Conservation (phyloP, 768 basidiomycete genomes). For the Atractiella rhizophila region DNA sequence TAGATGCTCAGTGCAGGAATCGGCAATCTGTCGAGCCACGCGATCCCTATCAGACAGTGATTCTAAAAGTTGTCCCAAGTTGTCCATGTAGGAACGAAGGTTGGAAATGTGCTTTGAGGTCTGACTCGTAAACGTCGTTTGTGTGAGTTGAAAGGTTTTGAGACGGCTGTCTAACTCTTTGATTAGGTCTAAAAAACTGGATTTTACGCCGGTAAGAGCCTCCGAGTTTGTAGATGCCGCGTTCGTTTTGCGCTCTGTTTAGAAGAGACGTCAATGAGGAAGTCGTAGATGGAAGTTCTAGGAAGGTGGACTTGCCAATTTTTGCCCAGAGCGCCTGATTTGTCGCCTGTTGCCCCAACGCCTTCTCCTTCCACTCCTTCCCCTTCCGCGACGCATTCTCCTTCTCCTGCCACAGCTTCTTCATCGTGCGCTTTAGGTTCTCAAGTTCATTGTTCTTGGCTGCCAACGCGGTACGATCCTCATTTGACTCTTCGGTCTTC, state of each 20-base stretch:
- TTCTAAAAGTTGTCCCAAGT: too few relatives aligned
- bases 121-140: too few relatives aligned
- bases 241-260: constrained; percentile 2
- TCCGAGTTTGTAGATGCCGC: constrained; percentile 5
- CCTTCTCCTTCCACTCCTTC: constrained; percentile 13
- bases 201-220: constrained; percentile 1
- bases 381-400: constrained; percentile 29
- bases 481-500: constrained; percentile 72
- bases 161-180: too few relatives aligned
- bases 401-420: constrained; percentile 34
- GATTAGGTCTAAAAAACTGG: too few relatives aligned
- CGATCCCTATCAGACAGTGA: too few relatives aligned
- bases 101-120: too few relatives aligned
- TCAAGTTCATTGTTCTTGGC: constrained; percentile 52
- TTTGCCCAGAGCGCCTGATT: constrained; percentile 9
- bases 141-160: too few relatives aligned
- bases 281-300: background rate
- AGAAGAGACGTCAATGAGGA: background rate
- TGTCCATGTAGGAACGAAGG: too few relatives aligned
- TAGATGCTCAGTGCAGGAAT: too few relatives aligned
- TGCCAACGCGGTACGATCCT: constrained; percentile 51
- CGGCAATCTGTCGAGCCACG: too few relatives aligned
- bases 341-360: constrained; percentile 1
- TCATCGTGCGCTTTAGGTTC: constrained; percentile 32
- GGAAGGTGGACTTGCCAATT: constrained; percentile 2